These are phyloP conservation scores for Bremia lactucae DNA, from an alignment of 352 stramenopile genomes.

Conservation along the genomic window DNA sequence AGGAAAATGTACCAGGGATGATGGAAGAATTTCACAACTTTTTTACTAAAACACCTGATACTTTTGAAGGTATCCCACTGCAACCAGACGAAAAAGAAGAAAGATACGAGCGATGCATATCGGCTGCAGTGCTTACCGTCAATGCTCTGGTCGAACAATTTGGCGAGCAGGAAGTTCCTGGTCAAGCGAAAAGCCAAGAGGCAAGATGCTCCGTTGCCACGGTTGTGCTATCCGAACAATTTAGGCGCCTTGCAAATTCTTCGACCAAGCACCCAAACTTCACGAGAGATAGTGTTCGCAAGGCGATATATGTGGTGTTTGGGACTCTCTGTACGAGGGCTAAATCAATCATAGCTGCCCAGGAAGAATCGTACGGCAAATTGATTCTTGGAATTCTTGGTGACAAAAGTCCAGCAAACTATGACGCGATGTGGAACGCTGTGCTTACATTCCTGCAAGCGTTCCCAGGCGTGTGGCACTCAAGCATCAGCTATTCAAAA, in stretches of 20 bases:
- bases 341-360: slow-evolving; percentile 27
- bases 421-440: slow-evolving; percentile 62
- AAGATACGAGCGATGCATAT: slow-evolving; percentile 62
- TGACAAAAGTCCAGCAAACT: slow-evolving; percentile 60
- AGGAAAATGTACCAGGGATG: slow-evolving; percentile 29
- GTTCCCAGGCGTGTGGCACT: slow-evolving; percentile 35
- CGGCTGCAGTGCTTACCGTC: slow-evolving; percentile 46
- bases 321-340: slow-evolving; percentile 37
- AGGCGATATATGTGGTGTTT: slow-evolving; percentile 48
- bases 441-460: slow-evolving; percentile 61
- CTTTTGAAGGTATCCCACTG: slow-evolving; percentile 49
- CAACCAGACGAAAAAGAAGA: slow-evolving; percentile 60
- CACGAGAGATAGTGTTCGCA: slow-evolving; percentile 52
- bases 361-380: slow-evolving; percentile 58
- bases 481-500: slow-evolving; percentile 35
- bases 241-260: slow-evolving; percentile 37
- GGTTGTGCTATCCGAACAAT: slow-evolving; percentile 52
- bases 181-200: slow-evolving; percentile 31
- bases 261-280: slow-evolving; percentile 75
- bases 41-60: slow-evolving; percentile 46
- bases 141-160: slow-evolving; percentile 47
- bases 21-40: slow-evolving; percentile 60
- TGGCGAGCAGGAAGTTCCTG: slow-evolving; percentile 22
- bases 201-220: slow-evolving; percentile 29
- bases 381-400: slow-evolving; percentile 53